Evolutionary conservation across 768 basidiomycete species (phyloP), one percentile per base, ranked within the genome.

Genomic region (Russula ochroleuca): DNA sequence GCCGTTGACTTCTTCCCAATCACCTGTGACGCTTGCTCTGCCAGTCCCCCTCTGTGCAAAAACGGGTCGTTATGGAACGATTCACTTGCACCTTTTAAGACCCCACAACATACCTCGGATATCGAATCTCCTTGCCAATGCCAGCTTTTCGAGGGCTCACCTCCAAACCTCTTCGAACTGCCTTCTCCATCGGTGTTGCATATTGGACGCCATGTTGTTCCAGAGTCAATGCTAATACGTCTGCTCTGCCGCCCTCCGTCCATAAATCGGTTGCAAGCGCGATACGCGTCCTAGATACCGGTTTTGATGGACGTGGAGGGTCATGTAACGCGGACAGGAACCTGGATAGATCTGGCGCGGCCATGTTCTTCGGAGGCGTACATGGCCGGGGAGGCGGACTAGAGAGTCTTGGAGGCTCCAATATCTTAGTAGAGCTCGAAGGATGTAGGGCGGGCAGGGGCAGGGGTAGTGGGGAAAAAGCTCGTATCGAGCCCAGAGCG

Each of bases 91-190:
- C 43, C 43, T 5, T 5, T 11, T 2, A 5, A 21, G 51, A 35
- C 4, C 17, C 33, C 19, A 62, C 31, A 75, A n/a, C 78, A 48
- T 63, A 85, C 85, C 82, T 77, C 47, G 79, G 55, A 48, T 80
- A 66, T 78, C 83, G 35, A 73, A 71, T 31, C 74, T 76, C 69
- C 78, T 80, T 17, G 75, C 76, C 73, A 73, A 23, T 59, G 59
- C 59, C 65, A 14, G 73, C 73, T 72, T 86, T 87, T 67, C 82
- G 78, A 0, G 86, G 86, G 72, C 85, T 87, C 58, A 84, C 68
- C 63, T 78, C 78, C 43, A 87, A 68, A 1, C 84, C 85, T n/a
- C 83, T 78, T 13, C 75, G 74, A 1, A 76, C 70, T 66, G 81
- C 77, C 2, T 69, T 70, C 51, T 78, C 76, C 17, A 73, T 71